phyloP scores from a whole-genome alignment of 2,329 filamentous ascomycete genomes.

The Colletotrichum filicis region DNA sequence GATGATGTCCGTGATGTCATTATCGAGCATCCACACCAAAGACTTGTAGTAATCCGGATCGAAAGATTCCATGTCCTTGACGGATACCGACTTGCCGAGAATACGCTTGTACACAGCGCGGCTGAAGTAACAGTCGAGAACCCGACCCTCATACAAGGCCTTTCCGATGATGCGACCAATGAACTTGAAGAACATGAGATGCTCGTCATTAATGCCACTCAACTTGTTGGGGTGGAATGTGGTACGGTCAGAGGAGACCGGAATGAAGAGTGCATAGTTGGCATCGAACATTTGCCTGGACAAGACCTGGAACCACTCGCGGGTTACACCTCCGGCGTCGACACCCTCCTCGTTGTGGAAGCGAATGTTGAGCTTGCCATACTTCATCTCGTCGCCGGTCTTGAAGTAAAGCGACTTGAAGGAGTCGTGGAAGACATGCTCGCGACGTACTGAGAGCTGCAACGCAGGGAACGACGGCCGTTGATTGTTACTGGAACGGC shows the following conservation, averaged over 20 bases:
- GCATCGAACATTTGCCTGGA: conserved; percentile 99
- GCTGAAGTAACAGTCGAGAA: conserved; percentile 98
- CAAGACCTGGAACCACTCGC: conserved; percentile 99
- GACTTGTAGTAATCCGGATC: conserved; percentile 99
- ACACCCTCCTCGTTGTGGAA: conserved; percentile 98
- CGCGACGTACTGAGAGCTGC: conserved; percentile 89
- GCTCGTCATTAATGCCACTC: conserved; percentile 93
- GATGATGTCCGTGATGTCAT: conserved; percentile 98
- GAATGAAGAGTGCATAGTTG: conserved; percentile 95
- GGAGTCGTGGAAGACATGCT: conserved; percentile 97
- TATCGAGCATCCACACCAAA: conserved; percentile 96
- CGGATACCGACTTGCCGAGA: conserved; percentile 90
- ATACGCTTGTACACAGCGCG: conserved; percentile 98
- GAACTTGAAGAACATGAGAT: conserved; percentile 99
- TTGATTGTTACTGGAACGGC: conserved; percentile 72
- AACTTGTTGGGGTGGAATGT: conserved; percentile 98
- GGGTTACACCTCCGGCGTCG: conserved; percentile 95
- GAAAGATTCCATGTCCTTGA: conserved; percentile 99
- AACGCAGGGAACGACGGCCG: conserved; percentile 78
- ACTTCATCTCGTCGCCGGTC: conserved; percentile 96
- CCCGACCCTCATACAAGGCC: conserved; percentile 93
- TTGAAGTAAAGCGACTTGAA: conserved; percentile 99
- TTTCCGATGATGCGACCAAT: conserved; percentile 99
- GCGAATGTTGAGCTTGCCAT: conserved; percentile 96
- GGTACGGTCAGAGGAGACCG: conserved; percentile 95